Percentiles rank a stretch among this genome's conserved stretches.
Evolutionary conservation across 2,329 filamentous ascomycete species (phyloP).

Genomic region (Cladosporium sp.): DNA sequence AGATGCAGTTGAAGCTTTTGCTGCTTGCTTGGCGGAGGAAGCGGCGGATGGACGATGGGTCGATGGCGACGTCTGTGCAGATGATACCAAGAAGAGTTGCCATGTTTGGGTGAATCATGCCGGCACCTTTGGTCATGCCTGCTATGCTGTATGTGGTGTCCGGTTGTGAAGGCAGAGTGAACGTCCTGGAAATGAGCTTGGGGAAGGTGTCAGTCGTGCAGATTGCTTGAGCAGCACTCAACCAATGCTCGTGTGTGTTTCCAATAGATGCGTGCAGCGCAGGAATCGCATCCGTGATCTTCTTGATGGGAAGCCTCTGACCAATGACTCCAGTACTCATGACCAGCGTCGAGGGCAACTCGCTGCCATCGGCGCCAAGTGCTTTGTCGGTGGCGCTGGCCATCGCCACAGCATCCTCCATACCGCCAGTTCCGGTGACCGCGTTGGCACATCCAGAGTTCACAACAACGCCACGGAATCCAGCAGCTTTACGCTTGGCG

Average conservation of each 20-base stretch:
- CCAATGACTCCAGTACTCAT: slow-evolving; percentile 99
- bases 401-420: slow-evolving; percentile 87
- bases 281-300: slow-evolving; percentile 81
- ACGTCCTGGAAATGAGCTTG: slow-evolving; percentile 82
- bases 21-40: slow-evolving; percentile 72
- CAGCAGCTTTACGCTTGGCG: slow-evolving; percentile 59
- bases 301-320: slow-evolving; percentile 84
- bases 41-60: slow-evolving; percentile 60
- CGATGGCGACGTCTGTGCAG: slow-evolving; percentile 83
- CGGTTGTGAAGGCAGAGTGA: slow-evolving; percentile 76
- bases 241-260: slow-evolving; percentile 77
- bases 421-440: slow-evolving; percentile 83
- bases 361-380: slow-evolving; percentile 30
- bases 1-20: slow-evolving; percentile 93
- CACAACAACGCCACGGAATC: slow-evolving; percentile 77
- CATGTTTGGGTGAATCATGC: slow-evolving; percentile 99
- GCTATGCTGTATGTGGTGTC: slow-evolving; percentile 75
- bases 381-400: slow-evolving; percentile 65
- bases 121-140: slow-evolving; percentile 95
- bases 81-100: slow-evolving; percentile 88
- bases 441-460: slow-evolving; percentile 98
- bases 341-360: slow-evolving; percentile 68
- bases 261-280: slow-evolving; percentile 68
- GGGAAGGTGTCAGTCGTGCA: slow-evolving; percentile 99
- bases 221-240: slow-evolving; percentile 81